phyloP scores from a whole-genome alignment of 2,329 filamentous ascomycete genomes.

The Ophiosphaerella korrae region DNA sequence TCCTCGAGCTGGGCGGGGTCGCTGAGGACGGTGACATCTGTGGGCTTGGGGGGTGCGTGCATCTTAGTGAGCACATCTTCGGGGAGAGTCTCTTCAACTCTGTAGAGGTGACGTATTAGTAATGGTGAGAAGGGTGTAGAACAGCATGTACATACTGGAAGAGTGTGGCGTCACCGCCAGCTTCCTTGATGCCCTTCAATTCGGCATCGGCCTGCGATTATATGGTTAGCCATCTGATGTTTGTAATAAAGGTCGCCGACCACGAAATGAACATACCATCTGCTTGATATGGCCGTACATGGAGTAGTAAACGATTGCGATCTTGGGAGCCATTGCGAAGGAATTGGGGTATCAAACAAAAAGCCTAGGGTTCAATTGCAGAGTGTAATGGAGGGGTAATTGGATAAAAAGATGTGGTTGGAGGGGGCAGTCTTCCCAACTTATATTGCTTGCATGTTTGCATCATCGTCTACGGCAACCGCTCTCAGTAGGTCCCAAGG shows the following conservation, averaged over 20 bases:
- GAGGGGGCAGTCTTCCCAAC: constrained; percentile 3
- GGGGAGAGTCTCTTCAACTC: constrained; percentile 83
- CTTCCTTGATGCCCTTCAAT: constrained; percentile 85
- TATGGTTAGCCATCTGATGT: constrained; percentile 5
- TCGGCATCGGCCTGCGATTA: constrained; percentile 79
- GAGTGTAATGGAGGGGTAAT: constrained; percentile 1
- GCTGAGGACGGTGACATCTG: constrained; percentile 66
- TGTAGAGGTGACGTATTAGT: constrained; percentile 34
- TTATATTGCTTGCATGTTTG: constrained; percentile 1
- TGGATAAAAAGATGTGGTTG: not conserved
- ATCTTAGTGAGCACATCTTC: constrained; percentile 86
- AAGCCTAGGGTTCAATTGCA: not conserved
- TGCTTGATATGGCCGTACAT: constrained; percentile 45
- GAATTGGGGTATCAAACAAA: constrained; percentile 19
- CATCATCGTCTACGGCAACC: not conserved
- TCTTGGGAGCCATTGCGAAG: constrained; percentile 77
- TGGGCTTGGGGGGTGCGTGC: constrained; percentile 79
- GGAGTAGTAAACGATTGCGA: constrained; percentile 78
- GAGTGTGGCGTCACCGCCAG: constrained; percentile 79
- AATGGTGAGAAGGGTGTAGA: not conserved
- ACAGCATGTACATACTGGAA: constrained; percentile 67
- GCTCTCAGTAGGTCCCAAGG: too few relatives aligned
- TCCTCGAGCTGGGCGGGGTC: constrained; percentile 65
- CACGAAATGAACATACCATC: constrained; percentile 28
- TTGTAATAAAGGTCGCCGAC: not conserved